Base-by-base conservation (phyloP, 257 asterid species). In the Cordia subcordata region DNA sequence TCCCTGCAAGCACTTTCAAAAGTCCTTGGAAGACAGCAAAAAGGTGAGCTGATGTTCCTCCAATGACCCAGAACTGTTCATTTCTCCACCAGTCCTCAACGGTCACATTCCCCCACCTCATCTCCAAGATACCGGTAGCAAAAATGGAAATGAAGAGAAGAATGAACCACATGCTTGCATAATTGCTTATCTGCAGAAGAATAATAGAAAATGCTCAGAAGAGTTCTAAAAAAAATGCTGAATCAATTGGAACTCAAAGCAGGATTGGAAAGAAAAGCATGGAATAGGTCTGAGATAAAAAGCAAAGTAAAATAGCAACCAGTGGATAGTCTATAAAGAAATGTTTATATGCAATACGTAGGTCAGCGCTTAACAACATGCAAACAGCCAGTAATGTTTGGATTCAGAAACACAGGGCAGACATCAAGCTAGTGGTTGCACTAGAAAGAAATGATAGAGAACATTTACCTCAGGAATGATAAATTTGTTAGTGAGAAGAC, bases 401-500 rank as follows among this genome's bases (percentile, higher is more conserved):
- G 35, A 27, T 27, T 1, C 4, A 6, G 35, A 27, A 1, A 27
- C 35, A 27, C 3, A 6, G 18, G 8, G n/a, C 53, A 47, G 53
- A 0, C 8, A 46, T n/a, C 2, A 47, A 47, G 19, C 21, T 16
- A 47, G n/a, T 15, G 4, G 16, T 13, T 47, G 35, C 35, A 27
- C 4, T 27, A 27, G 35, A 27, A 47, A 45, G 1, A 15, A 4
- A 10, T 15, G 53, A 5, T 3, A 4, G 19, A 15, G 18, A 20
- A 47, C 44, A 35, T 66, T 49, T 64, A 77, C 85, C 85, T 73
- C 78, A 0, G 85, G 85, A 68, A 80, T 77, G 76, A 79, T 79
- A 53, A 79, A 79, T 62, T 75, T 79, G 76, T 75, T 75, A 8
- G 84, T 79, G 64, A 79, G 84, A 63, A 79, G 84, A 79, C 84